Base-by-base conservation (phyloP, 1,284 basidiomycete species). In the Marasmius tenuissimus region DNA sequence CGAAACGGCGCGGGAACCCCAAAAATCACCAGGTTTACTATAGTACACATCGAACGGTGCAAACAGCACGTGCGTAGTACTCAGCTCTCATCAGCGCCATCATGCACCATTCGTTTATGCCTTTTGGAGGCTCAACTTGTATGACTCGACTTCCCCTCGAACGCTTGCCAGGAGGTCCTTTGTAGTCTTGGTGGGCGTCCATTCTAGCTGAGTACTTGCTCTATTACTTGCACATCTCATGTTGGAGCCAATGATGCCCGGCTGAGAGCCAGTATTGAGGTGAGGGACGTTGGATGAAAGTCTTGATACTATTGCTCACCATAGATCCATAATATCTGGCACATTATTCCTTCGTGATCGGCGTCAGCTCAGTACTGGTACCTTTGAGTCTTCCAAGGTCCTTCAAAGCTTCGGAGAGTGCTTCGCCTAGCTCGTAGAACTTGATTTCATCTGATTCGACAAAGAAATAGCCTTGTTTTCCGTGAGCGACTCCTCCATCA, bases 221-320 rank as follows among this genome's bases (percentile, higher is more conserved):
- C 39, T n/a, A 45, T 78, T 78, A 1, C 79, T 81, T 14, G 76
- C 69, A 55, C 72, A 78, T 37, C 82, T 75, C 16, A 77, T 75
- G 70, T 84, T 84, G 1, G 73, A 69, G 27, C 27, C 27, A 11
- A 81, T 82, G 22, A 77, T 2, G 27, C 27, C 27, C 27, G 27
- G 27, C 27, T 27, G 55, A 20, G 22, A 42, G 20, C 9, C 6
- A 39, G 9, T n/a, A 22, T 12, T 16, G 14, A 38, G 51, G 35
- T 22, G 27, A 27, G 27, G 27, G 27, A n/a, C 33, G 34, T 10
- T 12, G 11, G 48, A 4, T 16, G 27, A 22, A 20, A 50, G 39
- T 8, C 51, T 20, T 33, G 16, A 45, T 40, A 45, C 4, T 27
- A 39, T n/a, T 12, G 35, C 11, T 33, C 12, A 38, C 20, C 22